Conservation (phyloP, 495 filamentous ascomycete species). For the Aspergillus heteromorphus region DNA sequence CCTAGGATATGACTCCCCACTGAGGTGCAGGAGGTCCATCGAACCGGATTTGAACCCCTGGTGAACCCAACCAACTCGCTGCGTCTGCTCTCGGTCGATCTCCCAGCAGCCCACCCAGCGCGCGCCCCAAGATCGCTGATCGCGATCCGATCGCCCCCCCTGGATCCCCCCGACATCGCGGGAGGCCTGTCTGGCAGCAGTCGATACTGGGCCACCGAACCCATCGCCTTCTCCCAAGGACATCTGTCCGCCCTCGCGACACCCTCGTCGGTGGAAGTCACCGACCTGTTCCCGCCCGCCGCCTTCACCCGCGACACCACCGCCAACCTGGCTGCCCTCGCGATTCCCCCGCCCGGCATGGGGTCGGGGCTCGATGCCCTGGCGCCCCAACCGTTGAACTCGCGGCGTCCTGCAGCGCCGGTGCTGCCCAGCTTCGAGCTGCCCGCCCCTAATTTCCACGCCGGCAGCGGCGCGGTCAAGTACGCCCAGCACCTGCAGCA, state of each 20-base stretch:
- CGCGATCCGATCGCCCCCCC: constrained; percentile 39
- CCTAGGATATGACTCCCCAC: not conserved
- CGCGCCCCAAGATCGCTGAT: constrained; percentile 20
- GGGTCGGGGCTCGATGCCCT: constrained; percentile 40
- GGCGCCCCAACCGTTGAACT: constrained; percentile 44
- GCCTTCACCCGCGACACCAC: constrained; percentile 21
- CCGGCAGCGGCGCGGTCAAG: constrained; percentile 29
- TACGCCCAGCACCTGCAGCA: constrained; percentile 40
- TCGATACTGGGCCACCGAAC: constrained; percentile 37
- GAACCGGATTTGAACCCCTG: not conserved
- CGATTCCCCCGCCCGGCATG: constrained; percentile 42
- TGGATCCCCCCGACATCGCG: constrained; percentile 44
- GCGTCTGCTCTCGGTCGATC: not conserved
- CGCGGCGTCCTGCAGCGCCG: constrained; percentile 55
- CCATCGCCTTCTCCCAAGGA: constrained; percentile 21
- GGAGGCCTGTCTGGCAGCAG: constrained; percentile 36
- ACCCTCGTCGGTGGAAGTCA: constrained; percentile 25
- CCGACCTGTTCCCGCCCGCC: constrained; percentile 33
- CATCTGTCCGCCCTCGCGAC: constrained; percentile 19
- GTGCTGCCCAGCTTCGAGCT: constrained; percentile 60
- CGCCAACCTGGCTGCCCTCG: constrained; percentile 41
- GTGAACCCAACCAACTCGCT: not conserved
- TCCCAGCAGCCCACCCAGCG: constrained; percentile 3
- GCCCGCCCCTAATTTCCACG: constrained; percentile 44
- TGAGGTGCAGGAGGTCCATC: not conserved